Conservation (phyloP, 768 basidiomycete species). For the Mrakia frigida region DNA sequence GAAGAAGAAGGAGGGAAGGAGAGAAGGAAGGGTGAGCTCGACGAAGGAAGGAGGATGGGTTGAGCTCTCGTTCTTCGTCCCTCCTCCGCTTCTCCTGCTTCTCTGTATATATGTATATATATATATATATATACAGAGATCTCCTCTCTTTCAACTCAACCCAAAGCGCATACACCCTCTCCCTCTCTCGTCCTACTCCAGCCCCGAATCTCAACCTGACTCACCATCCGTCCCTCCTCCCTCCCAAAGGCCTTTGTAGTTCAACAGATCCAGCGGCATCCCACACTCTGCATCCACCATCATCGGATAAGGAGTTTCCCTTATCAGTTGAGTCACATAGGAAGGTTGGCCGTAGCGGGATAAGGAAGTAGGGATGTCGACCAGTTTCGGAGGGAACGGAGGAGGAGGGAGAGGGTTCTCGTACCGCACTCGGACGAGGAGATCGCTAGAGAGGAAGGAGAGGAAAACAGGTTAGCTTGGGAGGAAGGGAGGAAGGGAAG, state of each 20-base stretch:
- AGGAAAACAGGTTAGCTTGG: too few relatives aligned
- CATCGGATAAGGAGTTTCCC: constrained; percentile 83
- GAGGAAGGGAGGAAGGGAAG: too few relatives aligned
- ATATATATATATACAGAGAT: not conserved
- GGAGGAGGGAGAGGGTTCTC: constrained; percentile 90
- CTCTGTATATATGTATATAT: too few relatives aligned
- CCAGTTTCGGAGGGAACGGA: constrained; percentile 91
- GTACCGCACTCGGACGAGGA: constrained; percentile 88
- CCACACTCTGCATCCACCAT: constrained; percentile 94
- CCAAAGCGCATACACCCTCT: not conserved
- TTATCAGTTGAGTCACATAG: constrained; percentile 53
- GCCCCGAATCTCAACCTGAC: constrained; percentile 40
- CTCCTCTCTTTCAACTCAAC: not conserved
- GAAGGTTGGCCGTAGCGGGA: constrained; percentile 57
- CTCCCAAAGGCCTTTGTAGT: constrained; percentile 77
- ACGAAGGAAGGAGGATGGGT: not conserved
- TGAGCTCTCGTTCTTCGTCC: not conserved
- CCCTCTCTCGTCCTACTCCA: not conserved
- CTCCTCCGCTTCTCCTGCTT: not conserved
- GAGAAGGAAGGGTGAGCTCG: constrained; percentile 4
- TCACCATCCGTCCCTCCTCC: constrained; percentile 59
- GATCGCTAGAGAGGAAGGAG: constrained; percentile 49
- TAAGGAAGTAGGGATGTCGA: constrained; percentile 85
- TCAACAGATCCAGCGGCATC: constrained; percentile 86
- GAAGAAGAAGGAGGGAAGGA: not conserved